Conservation (phyloP, 2,329 filamentous ascomycete species). For the Penicillium sp. region DNA sequence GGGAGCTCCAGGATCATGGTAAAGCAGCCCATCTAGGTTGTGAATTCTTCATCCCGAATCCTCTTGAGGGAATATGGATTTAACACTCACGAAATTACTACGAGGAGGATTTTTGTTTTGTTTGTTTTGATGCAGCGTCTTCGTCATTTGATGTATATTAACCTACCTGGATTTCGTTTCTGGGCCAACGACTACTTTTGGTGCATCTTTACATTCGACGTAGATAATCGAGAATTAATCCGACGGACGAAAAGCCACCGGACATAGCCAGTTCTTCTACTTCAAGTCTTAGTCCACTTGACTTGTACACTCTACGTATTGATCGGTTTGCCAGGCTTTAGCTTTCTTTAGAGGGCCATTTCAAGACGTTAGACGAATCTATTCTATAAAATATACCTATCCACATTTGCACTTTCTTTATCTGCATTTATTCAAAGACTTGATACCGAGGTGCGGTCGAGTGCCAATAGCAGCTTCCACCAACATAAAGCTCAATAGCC, state of each 20-base stretch:
- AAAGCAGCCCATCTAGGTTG: conserved; percentile 68
- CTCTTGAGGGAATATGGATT: conserved; percentile 59
- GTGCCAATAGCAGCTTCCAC: conserved; percentile 7
- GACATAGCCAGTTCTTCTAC: neutral
- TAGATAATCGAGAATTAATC: too few species aligned
- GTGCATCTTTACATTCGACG: neutral
- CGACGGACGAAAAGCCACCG: neutral
- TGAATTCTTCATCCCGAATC: conserved; percentile 70
- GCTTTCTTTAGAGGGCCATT: neutral
- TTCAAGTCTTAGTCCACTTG: neutral
- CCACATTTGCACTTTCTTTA: neutral
- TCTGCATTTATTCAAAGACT: neutral
- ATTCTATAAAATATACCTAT: neutral
- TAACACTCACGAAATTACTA: conserved; percentile 16
- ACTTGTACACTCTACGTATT: neutral
- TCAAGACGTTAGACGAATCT: neutral
- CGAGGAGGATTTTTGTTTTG: neutral
- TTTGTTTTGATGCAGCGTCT: neutral
- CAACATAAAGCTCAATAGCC: conserved; percentile 7
- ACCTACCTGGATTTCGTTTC: neutral
- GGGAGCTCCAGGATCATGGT: conserved; percentile 68
- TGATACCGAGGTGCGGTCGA: conserved; percentile 4
- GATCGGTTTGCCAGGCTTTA: neutral
- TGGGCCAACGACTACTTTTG: neutral
- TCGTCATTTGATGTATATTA: conserved; percentile 1